Conservation (phyloP, 176 grass and related monocot species). For the Carex littledalei region DNA sequence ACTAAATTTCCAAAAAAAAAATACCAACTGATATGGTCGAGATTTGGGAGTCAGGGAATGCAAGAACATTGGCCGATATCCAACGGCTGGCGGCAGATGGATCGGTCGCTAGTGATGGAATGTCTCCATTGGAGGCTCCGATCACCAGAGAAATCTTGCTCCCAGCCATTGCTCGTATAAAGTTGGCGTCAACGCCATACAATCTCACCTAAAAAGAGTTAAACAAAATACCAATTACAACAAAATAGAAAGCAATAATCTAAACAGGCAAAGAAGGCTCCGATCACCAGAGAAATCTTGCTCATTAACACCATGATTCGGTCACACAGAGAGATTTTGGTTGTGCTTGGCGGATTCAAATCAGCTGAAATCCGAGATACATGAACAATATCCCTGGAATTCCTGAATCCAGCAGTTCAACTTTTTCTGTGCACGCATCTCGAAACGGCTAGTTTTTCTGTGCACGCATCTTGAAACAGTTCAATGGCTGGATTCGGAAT, state of each 20-base stretch:
- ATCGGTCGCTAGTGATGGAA: slow-evolving; percentile 70
- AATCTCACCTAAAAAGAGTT: slow-evolving; percentile 35
- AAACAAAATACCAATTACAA: neutral
- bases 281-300: too few species aligned
- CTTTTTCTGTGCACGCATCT: too few species aligned
- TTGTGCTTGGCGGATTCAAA: too few species aligned
- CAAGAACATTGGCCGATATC: slow-evolving; percentile 74
- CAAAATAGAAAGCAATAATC: neutral
- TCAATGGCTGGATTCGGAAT: too few species aligned
- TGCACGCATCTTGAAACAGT: too few species aligned
- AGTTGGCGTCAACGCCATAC: slow-evolving; percentile 60
- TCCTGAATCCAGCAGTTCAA: too few species aligned
- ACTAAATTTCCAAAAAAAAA: neutral
- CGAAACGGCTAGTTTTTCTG: too few species aligned
- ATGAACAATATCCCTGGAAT: too few species aligned
- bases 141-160: slow-evolving; percentile 55
- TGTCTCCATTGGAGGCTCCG: slow-evolving; percentile 89
- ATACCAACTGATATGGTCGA: slow-evolving; percentile 18
- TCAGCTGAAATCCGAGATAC: too few species aligned
- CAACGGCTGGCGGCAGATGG: slow-evolving; percentile 55
- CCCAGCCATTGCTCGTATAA: slow-evolving; percentile 72
- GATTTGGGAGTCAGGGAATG: slow-evolving; percentile 35
- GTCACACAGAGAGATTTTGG: too few species aligned
- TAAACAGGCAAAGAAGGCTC: neutral
- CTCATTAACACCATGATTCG: too few species aligned